These are phyloP conservation scores for Aspergillus affinis DNA, from an alignment of 495 filamentous ascomycete genomes.

Conservation along the genomic window DNA sequence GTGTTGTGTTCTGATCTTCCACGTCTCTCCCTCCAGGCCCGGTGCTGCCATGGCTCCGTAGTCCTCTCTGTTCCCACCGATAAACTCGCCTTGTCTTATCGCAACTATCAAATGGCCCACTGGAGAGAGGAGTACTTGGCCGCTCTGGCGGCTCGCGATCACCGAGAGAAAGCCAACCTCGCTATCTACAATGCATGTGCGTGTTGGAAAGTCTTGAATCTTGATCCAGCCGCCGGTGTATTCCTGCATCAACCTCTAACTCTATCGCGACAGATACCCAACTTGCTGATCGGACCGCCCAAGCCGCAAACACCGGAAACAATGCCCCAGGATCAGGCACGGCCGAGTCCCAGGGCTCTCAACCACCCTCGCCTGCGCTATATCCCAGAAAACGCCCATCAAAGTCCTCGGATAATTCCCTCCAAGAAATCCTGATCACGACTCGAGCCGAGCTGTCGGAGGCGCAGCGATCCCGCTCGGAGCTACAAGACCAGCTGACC, in stretches of 20 bases:
- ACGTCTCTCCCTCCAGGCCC: background rate
- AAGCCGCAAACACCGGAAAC: constrained; percentile 36
- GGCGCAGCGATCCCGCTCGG: constrained; percentile 69
- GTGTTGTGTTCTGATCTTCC: background rate
- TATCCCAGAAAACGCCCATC: constrained; percentile 27
- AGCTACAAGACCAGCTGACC: constrained; percentile 61
- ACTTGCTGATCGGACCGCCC: constrained; percentile 68
- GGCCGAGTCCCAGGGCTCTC: constrained; percentile 11
- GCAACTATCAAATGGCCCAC: constrained; percentile 43
- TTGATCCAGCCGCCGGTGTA: background rate
- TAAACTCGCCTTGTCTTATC: constrained; percentile 19
- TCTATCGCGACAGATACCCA: constrained; percentile 54
- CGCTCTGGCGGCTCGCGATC: constrained; percentile 55
- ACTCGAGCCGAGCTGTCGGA: constrained; percentile 65
- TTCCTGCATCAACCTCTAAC: background rate
- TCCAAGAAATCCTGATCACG: constrained; percentile 43
- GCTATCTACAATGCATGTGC: constrained; percentile 59
- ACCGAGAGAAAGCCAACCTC: constrained; percentile 55
- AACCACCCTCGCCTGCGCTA: constrained; percentile 18
- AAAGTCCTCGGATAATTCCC: constrained; percentile 20
- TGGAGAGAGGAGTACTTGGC: constrained; percentile 60
- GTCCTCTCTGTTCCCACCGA: constrained; percentile 5
- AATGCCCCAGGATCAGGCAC: constrained; percentile 15
- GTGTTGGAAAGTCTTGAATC: constrained; percentile 2
- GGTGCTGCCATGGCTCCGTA: too few species aligned